phyloP scores from a whole-genome alignment of 179 eudicot species.

The Spinacia oleracea region DNA sequence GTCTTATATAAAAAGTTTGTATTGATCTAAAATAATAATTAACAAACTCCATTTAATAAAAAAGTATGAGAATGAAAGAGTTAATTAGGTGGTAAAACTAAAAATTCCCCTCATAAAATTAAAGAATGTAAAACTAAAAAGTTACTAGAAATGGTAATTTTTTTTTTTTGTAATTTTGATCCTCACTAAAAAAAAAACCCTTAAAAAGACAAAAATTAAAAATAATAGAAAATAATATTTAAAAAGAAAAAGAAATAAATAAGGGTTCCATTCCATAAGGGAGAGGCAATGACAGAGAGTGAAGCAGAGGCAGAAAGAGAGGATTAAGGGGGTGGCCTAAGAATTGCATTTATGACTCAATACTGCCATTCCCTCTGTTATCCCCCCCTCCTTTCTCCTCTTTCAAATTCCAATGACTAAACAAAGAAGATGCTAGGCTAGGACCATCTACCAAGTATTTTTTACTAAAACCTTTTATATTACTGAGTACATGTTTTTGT shows the following conservation, averaged over 20 bases:
- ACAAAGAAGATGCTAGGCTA: background rate
- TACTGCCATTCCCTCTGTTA: conserved; percentile 27
- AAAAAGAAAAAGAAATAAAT: background rate
- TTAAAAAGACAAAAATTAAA: background rate
- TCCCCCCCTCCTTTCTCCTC: too few species aligned
- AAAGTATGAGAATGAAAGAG: background rate
- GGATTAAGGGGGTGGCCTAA: conserved; percentile 17
- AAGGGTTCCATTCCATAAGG: conserved; percentile 19
- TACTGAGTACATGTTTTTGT: too few species aligned
- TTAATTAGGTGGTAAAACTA: too few species aligned
- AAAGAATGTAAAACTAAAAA: background rate
- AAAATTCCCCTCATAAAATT: too few species aligned
- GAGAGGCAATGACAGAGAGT: conserved; percentile 40
- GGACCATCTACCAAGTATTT: background rate
- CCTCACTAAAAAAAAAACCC: background rate
- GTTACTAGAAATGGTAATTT: background rate
- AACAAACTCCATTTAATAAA: too few species aligned
- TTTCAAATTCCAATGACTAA: conserved; percentile 32
- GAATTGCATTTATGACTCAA: conserved; percentile 36
- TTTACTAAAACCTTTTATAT: too few species aligned
- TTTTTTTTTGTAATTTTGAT: background rate
- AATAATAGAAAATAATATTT: background rate
- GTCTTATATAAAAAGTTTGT: too few species aligned
- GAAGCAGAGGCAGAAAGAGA: conserved; percentile 31
- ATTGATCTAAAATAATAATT: too few species aligned